These are phyloP conservation scores for Heliophila coronopifolia DNA, from an alignment of 441 rosid species.

Conservation along the genomic window DNA sequence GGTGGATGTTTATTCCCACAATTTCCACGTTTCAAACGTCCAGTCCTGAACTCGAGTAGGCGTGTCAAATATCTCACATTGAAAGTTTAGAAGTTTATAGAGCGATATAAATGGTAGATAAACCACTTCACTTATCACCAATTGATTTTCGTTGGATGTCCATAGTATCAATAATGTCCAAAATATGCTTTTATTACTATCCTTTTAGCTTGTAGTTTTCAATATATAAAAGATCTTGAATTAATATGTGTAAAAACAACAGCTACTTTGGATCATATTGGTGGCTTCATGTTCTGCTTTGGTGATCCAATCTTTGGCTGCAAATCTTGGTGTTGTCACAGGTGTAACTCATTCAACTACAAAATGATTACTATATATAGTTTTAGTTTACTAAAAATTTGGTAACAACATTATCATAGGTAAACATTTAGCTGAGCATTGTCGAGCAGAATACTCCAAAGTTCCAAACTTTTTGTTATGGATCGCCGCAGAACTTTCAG, in stretches of 20 bases:
- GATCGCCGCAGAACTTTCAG: constrained; percentile 83
- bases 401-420: constrained; percentile 42
- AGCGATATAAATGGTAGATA: too few relatives aligned
- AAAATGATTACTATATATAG: too few relatives aligned
- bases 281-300: constrained; percentile 93
- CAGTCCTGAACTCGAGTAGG: too few relatives aligned
- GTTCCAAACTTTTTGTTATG: constrained; percentile 71
- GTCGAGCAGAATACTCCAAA: constrained; percentile 70
- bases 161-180: too few relatives aligned
- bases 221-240: neutral
- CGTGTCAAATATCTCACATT: too few relatives aligned
- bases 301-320: constrained; percentile 82
- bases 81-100: too few relatives aligned
- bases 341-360: constrained; percentile 27
- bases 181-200: constrained; percentile 4
- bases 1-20: too few relatives aligned
- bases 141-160: too few relatives aligned
- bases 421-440: constrained; percentile 92
- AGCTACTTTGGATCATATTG: constrained; percentile 92
- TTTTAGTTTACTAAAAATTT: too few relatives aligned
- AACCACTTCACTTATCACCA: too few relatives aligned
- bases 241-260: constrained; percentile 1
- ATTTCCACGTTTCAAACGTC: too few relatives aligned
- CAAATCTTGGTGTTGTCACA: constrained; percentile 93
- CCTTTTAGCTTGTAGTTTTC: neutral